Base-by-base conservation (phyloP, 2,329 filamentous ascomycete species). In the Penicillium sp. region DNA sequence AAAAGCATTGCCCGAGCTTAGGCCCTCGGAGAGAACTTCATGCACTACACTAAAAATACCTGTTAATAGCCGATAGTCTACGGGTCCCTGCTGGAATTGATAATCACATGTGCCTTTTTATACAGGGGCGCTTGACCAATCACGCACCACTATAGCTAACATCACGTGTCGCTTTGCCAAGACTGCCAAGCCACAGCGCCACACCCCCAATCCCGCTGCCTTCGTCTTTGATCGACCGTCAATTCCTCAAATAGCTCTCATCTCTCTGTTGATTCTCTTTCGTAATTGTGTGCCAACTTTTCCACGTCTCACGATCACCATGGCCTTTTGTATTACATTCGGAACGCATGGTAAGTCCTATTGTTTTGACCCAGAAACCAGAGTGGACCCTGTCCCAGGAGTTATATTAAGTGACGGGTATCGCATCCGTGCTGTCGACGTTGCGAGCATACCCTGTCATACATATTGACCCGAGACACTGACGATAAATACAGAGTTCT, bases 251-350 rank as follows among this genome's bases (percentile, higher is more conserved):
- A 42, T 57, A 57, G 55, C 42, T 27, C 9, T 42, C 29, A 43
- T 37, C 21, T 9, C 27, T 43, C 29, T 17, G 17, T 42, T 41
- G 15, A 21, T 21, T 37, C 37, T 54, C 27, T 37, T 33, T 13
- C 15, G 21, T 17, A 42, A 10, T n/a, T 42, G 12, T 41, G 5
- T 13, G 6, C 29, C 10, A 42, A 9, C 49, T 52, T 40, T 38
- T 49, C 33, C 42, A 21, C 21, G 17, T 45, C 33, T 50, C 15
- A 9, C 35, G 47, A 31, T 29, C 56, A 68, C 27, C 54, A 77
- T 77, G 75, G 75, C 75, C 25, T 71, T 77, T 58, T 77, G 75
- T 65, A 77, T 77, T 60, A 77, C 75, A 7, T 77, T 77, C 55
- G 75, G 75, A 58, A 75, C 71, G 15, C 71, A 77, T 54, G 75